Conservation (phyloP, 2,329 filamentous ascomycete genomes). For the Verticillium albo-atrum region DNA sequence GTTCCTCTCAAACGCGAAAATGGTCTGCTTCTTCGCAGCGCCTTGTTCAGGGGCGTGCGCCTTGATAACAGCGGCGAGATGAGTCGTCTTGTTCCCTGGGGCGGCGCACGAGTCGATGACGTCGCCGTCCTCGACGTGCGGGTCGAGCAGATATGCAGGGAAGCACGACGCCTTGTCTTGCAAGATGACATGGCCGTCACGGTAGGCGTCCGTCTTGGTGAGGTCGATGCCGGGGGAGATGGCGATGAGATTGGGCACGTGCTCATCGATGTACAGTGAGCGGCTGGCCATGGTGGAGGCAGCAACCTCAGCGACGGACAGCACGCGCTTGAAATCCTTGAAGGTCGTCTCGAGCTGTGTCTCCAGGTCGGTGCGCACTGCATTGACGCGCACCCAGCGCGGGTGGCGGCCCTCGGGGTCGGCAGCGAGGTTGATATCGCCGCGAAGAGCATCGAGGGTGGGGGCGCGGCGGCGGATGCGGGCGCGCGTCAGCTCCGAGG, state of each 20-base stretch:
- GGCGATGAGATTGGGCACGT: conserved; percentile 81
- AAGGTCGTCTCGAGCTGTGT: conserved; percentile 76
- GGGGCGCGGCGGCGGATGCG: conserved; percentile 68
- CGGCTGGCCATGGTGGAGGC: conserved; percentile 31
- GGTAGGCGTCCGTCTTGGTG: conserved; percentile 69
- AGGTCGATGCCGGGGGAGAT: conserved; percentile 69
- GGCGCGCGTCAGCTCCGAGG: conserved; percentile 76
- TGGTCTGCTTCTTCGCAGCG: conserved; percentile 32
- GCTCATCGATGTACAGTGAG: conserved; percentile 66
- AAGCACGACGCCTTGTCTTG: conserved; percentile 98
- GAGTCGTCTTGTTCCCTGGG: conserved; percentile 96
- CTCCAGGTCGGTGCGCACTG: conserved; percentile 65
- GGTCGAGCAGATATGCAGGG: conserved; percentile 81
- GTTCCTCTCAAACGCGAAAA: conserved; percentile 82
- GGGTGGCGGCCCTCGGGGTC: conserved; percentile 59
- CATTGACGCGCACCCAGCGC: conserved; percentile 90
- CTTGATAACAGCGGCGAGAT: conserved; percentile 72
- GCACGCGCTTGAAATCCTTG: conserved; percentile 52
- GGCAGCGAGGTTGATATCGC: conserved; percentile 48
- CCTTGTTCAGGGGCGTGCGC: conserved; percentile 32
- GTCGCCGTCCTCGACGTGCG: conserved; percentile 62
- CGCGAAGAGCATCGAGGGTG: conserved; percentile 61
- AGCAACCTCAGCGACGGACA: conserved; percentile 53
- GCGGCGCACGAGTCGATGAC: conserved; percentile 92
- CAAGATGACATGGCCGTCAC: conserved; percentile 72